Evolutionary conservation across 495 filamentous ascomycete species (phyloP).

Genomic region (Chaetomium fimeti): DNA sequence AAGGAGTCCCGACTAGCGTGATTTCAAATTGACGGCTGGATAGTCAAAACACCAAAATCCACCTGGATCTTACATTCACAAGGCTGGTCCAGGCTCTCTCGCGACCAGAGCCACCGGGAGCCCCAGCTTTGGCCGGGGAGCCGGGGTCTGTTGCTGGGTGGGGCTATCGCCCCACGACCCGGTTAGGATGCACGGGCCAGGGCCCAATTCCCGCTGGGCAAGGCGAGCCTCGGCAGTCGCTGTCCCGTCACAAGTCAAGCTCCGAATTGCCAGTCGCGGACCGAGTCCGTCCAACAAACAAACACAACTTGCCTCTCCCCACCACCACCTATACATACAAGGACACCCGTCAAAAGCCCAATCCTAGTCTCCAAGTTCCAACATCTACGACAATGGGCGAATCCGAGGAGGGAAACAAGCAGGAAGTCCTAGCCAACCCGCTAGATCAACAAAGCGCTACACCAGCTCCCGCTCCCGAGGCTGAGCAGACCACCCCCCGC

Average conservation of each 20-base stretch:
- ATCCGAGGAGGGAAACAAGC: conserved; percentile 19
- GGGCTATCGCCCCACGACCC: background rate
- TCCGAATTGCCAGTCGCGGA: background rate
- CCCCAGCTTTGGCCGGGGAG: too few species aligned
- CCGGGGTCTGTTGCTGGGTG: too few species aligned
- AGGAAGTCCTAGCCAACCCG: conserved; percentile 4
- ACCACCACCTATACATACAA: background rate
- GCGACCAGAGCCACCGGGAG: too few species aligned
- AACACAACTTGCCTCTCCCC: background rate
- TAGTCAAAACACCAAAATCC: too few species aligned
- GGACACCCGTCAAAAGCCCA: background rate
- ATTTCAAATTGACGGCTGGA: too few species aligned
- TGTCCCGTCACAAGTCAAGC: conserved; percentile 8
- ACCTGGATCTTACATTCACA: too few species aligned
- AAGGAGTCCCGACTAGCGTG: too few species aligned
- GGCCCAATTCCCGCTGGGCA: background rate
- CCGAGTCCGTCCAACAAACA: background rate
- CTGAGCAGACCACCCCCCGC: conserved; percentile 22
- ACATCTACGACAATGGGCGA: conserved; percentile 7
- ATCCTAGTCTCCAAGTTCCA: too few species aligned
- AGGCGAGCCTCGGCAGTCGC: conserved; percentile 12
- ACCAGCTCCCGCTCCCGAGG: conserved; percentile 3
- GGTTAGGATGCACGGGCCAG: conserved; percentile 2
- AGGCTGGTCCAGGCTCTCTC: too few species aligned
- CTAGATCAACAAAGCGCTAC: background rate